Conservation (phyloP, 176 grass and related monocot species). For the Pontederia paniculata region DNA sequence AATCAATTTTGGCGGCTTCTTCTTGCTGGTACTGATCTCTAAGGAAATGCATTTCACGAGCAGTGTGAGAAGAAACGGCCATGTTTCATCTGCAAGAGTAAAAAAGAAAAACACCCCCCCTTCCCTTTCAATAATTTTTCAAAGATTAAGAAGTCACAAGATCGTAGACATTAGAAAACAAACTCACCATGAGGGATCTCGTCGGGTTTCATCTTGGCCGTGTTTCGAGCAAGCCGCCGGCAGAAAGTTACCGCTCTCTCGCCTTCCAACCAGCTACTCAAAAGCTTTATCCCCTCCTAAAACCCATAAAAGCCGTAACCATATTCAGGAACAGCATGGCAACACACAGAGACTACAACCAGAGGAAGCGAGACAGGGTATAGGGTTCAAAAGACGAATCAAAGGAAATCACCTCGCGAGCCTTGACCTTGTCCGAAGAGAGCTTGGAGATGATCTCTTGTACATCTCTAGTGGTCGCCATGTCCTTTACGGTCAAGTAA, state of each 20-base stretch:
- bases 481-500: too few relatives aligned
- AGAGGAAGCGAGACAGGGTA: not conserved
- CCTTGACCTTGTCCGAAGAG: conserved; percentile 56
- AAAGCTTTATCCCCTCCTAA: conserved; percentile 76
- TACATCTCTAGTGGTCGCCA: conserved; percentile 48
- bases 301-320: not conserved
- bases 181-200: conserved; percentile 34
- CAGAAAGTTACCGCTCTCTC: conserved; percentile 50
- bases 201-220: conserved; percentile 31
- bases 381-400: not conserved
- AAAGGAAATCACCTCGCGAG: conserved; percentile 42
- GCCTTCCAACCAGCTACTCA: conserved; percentile 54
- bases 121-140: too few relatives aligned
- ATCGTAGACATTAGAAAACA: too few relatives aligned
- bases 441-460: conserved; percentile 64
- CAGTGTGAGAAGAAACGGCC: conserved; percentile 48
- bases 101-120: too few relatives aligned
- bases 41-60: conserved; percentile 34
- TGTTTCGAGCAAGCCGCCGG: conserved; percentile 47
- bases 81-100: too few relatives aligned
- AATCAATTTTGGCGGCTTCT: conserved; percentile 31
- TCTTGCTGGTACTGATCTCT: conserved; percentile 60
- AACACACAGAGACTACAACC: not conserved
- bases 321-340: not conserved
- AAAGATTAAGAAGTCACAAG: too few relatives aligned